phyloP scores from a whole-genome alignment of 176 grass and related monocot genomes.

The Coix lacrymajobi region DNA sequence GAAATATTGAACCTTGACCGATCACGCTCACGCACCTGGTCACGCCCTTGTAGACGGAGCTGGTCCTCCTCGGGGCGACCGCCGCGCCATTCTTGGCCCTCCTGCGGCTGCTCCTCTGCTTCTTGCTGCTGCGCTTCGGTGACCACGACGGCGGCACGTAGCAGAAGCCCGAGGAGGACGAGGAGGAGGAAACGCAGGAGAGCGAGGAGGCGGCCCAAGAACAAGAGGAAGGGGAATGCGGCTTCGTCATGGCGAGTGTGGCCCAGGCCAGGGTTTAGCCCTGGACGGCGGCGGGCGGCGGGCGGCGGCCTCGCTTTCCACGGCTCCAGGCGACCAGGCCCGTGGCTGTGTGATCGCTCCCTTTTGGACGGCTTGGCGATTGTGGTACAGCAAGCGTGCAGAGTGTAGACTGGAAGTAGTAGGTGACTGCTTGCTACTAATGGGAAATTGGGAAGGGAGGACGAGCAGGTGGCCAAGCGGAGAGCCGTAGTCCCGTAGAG shows the following conservation, averaged over 20 bases:
- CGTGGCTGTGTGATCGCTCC: background rate
- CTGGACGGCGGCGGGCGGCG: too few species aligned
- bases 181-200: slow-evolving; percentile 15
- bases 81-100: background rate
- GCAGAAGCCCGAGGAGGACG: slow-evolving; percentile 16
- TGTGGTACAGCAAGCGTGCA: background rate
- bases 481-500: too few species aligned
- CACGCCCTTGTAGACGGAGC: slow-evolving; percentile 71
- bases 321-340: background rate
- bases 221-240: slow-evolving; percentile 14
- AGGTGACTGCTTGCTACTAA: background rate
- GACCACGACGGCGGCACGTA: slow-evolving; percentile 18
- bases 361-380: background rate
- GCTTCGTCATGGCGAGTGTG: slow-evolving; percentile 14
- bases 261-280: background rate
- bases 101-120: slow-evolving; percentile 16
- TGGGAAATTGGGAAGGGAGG: slow-evolving; percentile 8
- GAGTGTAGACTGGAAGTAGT: background rate
- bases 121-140: background rate
- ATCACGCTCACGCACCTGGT: slow-evolving; percentile 45
- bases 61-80: slow-evolving; percentile 23
- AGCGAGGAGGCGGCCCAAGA: background rate
- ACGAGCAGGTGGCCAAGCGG: too few species aligned
- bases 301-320: background rate
- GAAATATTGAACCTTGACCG: background rate